Base-by-base conservation (phyloP, 1,139 yeast genomes). In the Suhomyces panamericanus region DNA sequence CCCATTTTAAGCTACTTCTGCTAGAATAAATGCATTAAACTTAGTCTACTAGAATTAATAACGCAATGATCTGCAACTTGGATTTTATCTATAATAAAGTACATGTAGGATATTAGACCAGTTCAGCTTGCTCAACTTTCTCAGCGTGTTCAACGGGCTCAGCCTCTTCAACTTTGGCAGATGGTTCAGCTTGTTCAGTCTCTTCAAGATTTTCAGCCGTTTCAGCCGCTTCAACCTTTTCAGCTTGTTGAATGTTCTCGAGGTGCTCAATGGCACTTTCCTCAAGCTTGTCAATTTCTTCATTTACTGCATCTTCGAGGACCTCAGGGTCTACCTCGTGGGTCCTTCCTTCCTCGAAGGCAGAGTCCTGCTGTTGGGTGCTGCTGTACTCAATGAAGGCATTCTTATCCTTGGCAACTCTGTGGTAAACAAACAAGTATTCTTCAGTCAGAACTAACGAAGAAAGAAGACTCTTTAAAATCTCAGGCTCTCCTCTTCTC, bases 401-500 rank as follows among this genome's bases (percentile, higher is more conserved):
- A 29, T 47, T 44, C n/a, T 36, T 43, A 36, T 57, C 60, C 30
- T 51, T 41, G 3, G 32, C 44, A 8, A 53, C 33, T 48, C 73
- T 58, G 48, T 60, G 55, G 52, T 70, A 72, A 5, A 72, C 59
- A 44, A 54, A 59, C 39, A 72, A 52, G 48, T 57, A 63, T 26
- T 70, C 67, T 11, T 48, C 42, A 20, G 59, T 58, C 1, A 59
- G 44, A 6, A 72, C 54, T 6, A 67, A 51, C 1, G 63, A 52
- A 11, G 56, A 42, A 13, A 67, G 28, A 7, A 70, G 48, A 0
- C 46, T 42, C 14, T 39, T 32, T 11, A 63, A 39, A 0, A 61
- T 51, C 13, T 39, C 44, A 14, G 54, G 43, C 2, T 60, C 38
- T 2, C 62, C 60, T 1, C 43, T 36, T 0, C 56, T 29, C n/a